phyloP scores from a whole-genome alignment of 805 yeast genomes.

The Wickerhamiella kurtzmanii region DNA sequence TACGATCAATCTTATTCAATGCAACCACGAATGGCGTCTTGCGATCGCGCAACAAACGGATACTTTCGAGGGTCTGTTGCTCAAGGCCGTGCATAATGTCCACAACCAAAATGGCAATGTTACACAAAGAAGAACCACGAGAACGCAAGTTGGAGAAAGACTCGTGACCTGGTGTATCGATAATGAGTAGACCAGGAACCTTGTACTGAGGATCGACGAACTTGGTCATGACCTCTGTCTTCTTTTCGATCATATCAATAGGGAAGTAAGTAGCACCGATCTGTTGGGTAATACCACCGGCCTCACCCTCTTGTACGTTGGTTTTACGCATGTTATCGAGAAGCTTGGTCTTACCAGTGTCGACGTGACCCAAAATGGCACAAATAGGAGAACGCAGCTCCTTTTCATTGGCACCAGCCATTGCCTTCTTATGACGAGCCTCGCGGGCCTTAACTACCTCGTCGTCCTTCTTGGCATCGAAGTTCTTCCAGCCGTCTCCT shows the following conservation, averaged over 20 bases:
- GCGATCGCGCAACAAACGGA: constrained; percentile 81
- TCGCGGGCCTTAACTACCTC: constrained; percentile 30
- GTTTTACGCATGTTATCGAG: constrained; percentile 96
- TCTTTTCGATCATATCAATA: constrained; percentile 78
- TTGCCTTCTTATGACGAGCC: constrained; percentile 27
- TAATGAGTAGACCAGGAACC: constrained; percentile 92
- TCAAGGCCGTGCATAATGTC: constrained; percentile 99
- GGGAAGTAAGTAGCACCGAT: constrained; percentile 99
- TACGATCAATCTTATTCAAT: constrained; percentile 91
- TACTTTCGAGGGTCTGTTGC: constrained; percentile 93
- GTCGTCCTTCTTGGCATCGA: constrained; percentile 28
- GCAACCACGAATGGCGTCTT: constrained; percentile 98
- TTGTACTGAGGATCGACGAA: constrained; percentile 71
- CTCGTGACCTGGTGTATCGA: constrained; percentile 99
- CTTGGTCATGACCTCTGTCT: constrained; percentile 81
- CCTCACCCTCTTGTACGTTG: constrained; percentile 99
- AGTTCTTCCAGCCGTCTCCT: constrained; percentile 23
- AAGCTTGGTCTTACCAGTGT: constrained; percentile 97
- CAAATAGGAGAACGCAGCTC: constrained; percentile 97
- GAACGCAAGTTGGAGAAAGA: constrained; percentile 94
- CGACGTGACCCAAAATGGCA: constrained; percentile 98
- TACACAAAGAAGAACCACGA: constrained; percentile 98
- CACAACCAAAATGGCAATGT: constrained; percentile 94
- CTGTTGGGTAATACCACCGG: constrained; percentile 99
- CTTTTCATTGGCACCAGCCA: constrained; percentile 28